phyloP scores from a whole-genome alignment of 805 yeast genomes.

The Grigorovia yakushimaensis region DNA sequence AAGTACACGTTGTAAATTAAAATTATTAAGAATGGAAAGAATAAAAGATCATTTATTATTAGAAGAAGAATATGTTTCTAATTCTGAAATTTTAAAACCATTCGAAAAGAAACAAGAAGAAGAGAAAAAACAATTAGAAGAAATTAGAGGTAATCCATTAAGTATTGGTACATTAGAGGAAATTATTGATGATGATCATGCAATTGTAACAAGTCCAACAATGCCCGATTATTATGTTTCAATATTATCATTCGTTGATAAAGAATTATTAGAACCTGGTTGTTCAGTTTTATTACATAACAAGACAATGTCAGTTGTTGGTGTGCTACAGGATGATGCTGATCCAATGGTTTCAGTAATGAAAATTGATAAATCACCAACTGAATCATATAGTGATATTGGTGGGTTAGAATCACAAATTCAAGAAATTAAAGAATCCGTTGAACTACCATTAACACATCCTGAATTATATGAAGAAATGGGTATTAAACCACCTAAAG shows the following conservation, averaged over 20 bases:
- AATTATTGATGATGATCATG: conserved; percentile 96
- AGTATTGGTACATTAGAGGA: conserved; percentile 94
- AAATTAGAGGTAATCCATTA: conserved; percentile 92
- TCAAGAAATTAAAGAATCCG: conserved; percentile 96
- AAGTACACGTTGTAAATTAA: conserved; percentile 85
- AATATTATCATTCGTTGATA: conserved; percentile 92
- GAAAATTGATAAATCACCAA: conserved; percentile 97
- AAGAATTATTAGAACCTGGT: conserved; percentile 91
- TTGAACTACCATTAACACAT: conserved; percentile 89
- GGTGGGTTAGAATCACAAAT: conserved; percentile 95
- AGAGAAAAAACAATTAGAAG: conserved; percentile 91
- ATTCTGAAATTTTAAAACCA: conserved; percentile 90
- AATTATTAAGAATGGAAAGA: conserved; percentile 84
- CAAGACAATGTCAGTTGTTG: conserved; percentile 92
- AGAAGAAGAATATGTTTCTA: conserved; percentile 93
- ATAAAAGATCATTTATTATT: conserved; percentile 90
- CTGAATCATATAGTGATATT: conserved; percentile 91
- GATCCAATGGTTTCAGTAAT: conserved; percentile 97
- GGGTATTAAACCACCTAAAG: conserved; percentile 98
- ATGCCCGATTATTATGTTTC: conserved; percentile 98
- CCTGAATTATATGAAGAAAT: conserved; percentile 96
- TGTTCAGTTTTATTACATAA: conserved; percentile 93
- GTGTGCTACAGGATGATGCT: conserved; percentile 95
- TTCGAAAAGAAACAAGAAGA: conserved; percentile 95
- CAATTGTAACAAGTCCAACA: conserved; percentile 89